Conservation (phyloP, 1,284 basidiomycete species). For the Inonotus obliquus region DNA sequence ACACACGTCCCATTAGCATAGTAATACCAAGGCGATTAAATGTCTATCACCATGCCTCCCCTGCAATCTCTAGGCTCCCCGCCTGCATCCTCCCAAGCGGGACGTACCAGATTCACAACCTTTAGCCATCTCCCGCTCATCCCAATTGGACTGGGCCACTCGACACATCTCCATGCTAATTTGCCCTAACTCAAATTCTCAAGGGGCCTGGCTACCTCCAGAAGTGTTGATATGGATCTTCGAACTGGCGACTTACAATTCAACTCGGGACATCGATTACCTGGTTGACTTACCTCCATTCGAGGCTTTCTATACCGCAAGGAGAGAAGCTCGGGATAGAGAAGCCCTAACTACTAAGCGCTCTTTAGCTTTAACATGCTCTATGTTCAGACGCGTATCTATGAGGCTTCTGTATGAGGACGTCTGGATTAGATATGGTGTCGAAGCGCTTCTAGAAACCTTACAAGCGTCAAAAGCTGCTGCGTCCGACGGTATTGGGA, state of each 20-base stretch:
- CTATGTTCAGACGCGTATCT: background rate
- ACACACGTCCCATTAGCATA: no score
- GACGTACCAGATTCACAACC: no score
- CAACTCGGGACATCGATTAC: background rate
- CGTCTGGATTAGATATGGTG: constrained; percentile 4
- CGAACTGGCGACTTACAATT: constrained; percentile 5
- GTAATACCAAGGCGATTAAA: no score
- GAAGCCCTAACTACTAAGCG: constrained; percentile 1
- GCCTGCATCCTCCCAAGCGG: background rate
- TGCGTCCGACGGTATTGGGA: background rate
- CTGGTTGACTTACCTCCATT: constrained; percentile 1
- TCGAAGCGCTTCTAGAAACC: background rate
- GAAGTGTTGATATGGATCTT: background rate
- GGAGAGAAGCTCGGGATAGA: background rate
- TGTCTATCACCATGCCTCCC: no score
- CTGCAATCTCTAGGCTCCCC: background rate
- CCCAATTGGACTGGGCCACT: no score
- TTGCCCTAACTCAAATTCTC: background rate
- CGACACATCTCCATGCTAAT: background rate
- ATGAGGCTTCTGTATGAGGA: constrained; percentile 3
- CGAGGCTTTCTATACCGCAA: background rate
- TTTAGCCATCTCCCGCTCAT: no score
- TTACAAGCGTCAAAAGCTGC: background rate
- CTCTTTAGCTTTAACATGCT: background rate
- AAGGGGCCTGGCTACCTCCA: background rate